These are phyloP conservation scores for Nicotiana tomentosiformis DNA, from an alignment of 257 asterid genomes.

Conservation along the genomic window DNA sequence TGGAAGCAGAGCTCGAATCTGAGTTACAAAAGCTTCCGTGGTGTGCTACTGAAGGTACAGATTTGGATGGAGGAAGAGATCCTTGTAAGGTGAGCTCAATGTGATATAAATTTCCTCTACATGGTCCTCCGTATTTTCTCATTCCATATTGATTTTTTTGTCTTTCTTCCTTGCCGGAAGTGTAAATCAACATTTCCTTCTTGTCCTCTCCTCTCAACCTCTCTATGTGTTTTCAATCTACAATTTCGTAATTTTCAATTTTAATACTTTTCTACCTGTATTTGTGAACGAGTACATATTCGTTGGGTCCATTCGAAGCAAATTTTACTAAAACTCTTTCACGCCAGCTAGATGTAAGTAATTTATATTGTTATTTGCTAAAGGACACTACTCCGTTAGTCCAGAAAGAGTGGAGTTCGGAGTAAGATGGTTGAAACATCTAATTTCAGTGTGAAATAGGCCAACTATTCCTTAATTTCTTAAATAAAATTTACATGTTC, in stretches of 20 bases:
- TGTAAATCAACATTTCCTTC: background rate
- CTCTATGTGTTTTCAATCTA: background rate
- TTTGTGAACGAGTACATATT: background rate
- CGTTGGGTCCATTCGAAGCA: background rate
- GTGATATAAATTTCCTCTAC: background rate
- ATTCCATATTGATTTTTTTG: background rate
- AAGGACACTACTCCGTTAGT: background rate
- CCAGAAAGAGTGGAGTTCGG: background rate
- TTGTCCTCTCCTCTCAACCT: background rate
- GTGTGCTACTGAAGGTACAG: slow-evolving; percentile 23
- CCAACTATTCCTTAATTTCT: background rate
- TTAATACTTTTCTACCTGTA: background rate
- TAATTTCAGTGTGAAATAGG: background rate
- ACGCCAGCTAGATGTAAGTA: background rate
- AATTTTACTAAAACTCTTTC: background rate
- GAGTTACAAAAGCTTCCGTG: slow-evolving; percentile 53
- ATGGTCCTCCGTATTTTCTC: background rate
- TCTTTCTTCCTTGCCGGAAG: background rate
- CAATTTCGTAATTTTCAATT: background rate
- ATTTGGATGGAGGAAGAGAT: slow-evolving; percentile 24
- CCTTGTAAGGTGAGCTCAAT: slow-evolving; percentile 22
- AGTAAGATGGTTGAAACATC: background rate
- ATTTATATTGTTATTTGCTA: background rate
- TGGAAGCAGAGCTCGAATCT: slow-evolving; percentile 46
- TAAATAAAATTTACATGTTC: background rate